phyloP scores from a whole-genome alignment of 2,329 filamentous ascomycete species.

The Penicillium sp. region DNA sequence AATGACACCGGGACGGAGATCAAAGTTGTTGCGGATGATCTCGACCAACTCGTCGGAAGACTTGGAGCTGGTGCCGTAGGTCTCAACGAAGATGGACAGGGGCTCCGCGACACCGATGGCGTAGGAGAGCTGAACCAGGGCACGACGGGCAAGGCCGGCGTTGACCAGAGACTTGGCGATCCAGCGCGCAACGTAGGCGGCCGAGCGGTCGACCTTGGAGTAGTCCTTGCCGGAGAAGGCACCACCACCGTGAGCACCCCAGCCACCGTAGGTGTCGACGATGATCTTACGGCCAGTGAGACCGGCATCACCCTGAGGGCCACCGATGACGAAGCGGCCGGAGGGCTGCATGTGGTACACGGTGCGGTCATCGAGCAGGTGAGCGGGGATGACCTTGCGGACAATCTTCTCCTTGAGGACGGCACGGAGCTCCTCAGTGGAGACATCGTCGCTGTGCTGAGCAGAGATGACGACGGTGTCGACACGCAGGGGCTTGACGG shows the following conservation, averaged over 20 bases:
- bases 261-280: constrained; percentile 98
- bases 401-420: constrained; percentile 97
- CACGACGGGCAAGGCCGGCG: constrained; percentile 83
- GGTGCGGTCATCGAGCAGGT: constrained; percentile 89
- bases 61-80: constrained; percentile 90
- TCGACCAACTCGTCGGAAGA: constrained; percentile 86
- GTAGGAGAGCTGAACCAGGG: constrained; percentile 96
- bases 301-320: constrained; percentile 97
- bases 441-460: constrained; percentile 83
- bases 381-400: constrained; percentile 83
- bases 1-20: constrained; percentile 96
- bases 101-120: constrained; percentile 98
- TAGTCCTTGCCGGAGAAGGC: constrained; percentile 99
- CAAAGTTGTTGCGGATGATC: constrained; percentile 94
- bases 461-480: constrained; percentile 96
- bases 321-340: constrained; percentile 97
- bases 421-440: constrained; percentile 86
- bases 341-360: constrained; percentile 99
- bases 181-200: constrained; percentile 96
- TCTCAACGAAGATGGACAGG: constrained; percentile 95
- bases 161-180: constrained; percentile 96
- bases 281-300: constrained; percentile 99
- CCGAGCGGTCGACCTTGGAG: constrained; percentile 99
- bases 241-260: constrained; percentile 99
- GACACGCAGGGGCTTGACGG: constrained; percentile 84